These are phyloP conservation scores for Diaporthe sp. DNA, from an alignment of 2,329 filamentous ascomycete genomes.

Conservation along the genomic window DNA sequence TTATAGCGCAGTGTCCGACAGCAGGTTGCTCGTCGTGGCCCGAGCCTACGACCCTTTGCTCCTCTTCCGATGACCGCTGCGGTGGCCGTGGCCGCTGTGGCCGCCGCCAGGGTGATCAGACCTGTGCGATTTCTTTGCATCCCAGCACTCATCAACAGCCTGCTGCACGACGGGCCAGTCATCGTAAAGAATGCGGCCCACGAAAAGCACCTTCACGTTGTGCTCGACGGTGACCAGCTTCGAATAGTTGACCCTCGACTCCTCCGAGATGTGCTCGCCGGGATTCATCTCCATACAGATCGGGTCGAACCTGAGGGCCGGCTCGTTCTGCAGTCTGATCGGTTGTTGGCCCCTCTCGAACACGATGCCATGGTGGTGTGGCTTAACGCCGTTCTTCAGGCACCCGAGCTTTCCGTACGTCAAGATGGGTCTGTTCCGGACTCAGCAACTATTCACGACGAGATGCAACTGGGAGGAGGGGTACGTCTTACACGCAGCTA, in stretches of 20 bases:
- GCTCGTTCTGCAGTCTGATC: constrained; percentile 52
- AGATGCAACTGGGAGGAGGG: neutral
- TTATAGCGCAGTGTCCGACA: neutral
- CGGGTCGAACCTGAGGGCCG: constrained; percentile 58
- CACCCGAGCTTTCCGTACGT: constrained; percentile 66
- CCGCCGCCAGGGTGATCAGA: neutral
- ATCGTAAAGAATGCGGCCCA: constrained; percentile 55
- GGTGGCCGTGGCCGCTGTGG: neutral
- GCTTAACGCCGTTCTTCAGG: constrained; percentile 62
- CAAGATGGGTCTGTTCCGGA: constrained; percentile 58
- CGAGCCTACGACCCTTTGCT: constrained; percentile 3
- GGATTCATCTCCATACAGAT: constrained; percentile 56
- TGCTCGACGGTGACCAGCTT: constrained; percentile 69
- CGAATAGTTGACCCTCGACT: constrained; percentile 68
- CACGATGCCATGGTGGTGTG: constrained; percentile 64
- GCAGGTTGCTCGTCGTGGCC: neutral
- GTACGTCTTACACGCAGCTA: constrained; percentile 63
- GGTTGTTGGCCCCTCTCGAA: constrained; percentile 50
- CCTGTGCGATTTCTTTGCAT: constrained; percentile 4
- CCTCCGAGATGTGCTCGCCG: constrained; percentile 56
- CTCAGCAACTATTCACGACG: neutral
- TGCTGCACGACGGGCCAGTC: constrained; percentile 54
- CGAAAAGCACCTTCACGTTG: constrained; percentile 67
- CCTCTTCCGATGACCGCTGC: constrained; percentile 8
- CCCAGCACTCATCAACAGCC: constrained; percentile 48